phyloP scores from a whole-genome alignment of 1,284 basidiomycete species.

The Phylloboletellus chloephorus region DNA sequence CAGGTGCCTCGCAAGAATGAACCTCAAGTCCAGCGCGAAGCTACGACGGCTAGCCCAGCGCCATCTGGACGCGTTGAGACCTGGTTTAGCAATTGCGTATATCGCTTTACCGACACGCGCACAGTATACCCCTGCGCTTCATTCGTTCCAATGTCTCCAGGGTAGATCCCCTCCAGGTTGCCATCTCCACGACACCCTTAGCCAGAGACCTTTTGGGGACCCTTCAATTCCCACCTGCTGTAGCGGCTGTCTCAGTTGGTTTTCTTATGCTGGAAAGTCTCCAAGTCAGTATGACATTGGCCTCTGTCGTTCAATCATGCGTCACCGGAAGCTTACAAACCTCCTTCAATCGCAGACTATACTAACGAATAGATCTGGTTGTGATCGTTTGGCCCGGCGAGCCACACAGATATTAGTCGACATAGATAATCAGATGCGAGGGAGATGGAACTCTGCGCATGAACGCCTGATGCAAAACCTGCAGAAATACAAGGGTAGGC shows the following conservation, averaged over 20 bases:
- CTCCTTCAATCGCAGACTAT: slow-evolving; percentile 8
- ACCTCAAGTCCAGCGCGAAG: too few relatives aligned
- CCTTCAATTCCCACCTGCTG: slow-evolving; percentile 41
- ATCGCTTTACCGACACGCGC: neutral
- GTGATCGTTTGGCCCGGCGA: slow-evolving; percentile 40
- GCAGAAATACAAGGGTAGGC: slow-evolving; percentile 41
- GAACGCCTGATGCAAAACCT: slow-evolving; percentile 40
- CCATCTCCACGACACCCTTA: slow-evolving; percentile 20
- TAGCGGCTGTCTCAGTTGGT: slow-evolving; percentile 38
- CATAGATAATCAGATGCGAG: slow-evolving; percentile 44
- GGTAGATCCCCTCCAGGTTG: slow-evolving; percentile 24
- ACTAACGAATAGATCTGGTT: slow-evolving; percentile 38
- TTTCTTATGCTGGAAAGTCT: slow-evolving; percentile 44
- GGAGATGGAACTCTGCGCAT: slow-evolving; percentile 42
- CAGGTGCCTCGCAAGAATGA: too few relatives aligned
- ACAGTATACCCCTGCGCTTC: slow-evolving; percentile 25
- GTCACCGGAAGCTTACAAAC: neutral
- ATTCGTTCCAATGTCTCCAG: slow-evolving; percentile 23
- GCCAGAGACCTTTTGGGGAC: slow-evolving; percentile 22
- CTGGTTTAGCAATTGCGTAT: too few relatives aligned
- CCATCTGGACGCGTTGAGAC: too few relatives aligned
- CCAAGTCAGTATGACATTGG: slow-evolving; percentile 33
- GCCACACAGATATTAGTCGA: slow-evolving; percentile 42
- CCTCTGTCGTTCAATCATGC: neutral
- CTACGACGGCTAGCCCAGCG: too few relatives aligned